Base-by-base conservation (phyloP, 305 asterid species). In the Fraxinus ornus region DNA sequence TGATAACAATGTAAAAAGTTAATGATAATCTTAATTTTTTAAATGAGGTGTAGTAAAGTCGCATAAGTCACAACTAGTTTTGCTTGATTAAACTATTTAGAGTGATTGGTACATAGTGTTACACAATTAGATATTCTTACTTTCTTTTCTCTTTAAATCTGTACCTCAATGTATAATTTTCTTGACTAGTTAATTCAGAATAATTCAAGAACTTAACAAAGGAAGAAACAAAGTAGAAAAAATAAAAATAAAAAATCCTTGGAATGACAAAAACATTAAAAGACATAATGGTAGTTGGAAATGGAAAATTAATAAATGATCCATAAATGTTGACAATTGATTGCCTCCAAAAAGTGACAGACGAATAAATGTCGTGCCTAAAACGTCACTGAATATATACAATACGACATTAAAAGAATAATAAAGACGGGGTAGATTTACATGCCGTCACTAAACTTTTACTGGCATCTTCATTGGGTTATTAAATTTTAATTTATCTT, bases 291-390 rank as follows among this genome's bases (percentile, higher is more conserved):
- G 3, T 22, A 76, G 79, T 80, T 82, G 64, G 81, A 76, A 62
- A 49, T n/a, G 26, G 66, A 76, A 28, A 41, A 60, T 68, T 10
- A 66, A 62, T 24, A 17, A 72, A 62, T 62, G 44, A 37, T 76
- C 24, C 57, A 62, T 75, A 62, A 75, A 41, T 62, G 81, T 41
- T 30, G 37, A 28, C 77, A 4, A 60, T 3, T 21, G 41, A 81
- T 57, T 75, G 52, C 84, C 44, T 41, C 76, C 78, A 68, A 28
- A 36, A 35, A 33, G 22, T 77, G 75, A 82, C 78, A 77, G 85
- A 28, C 78, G 35, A 28, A 66, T 21, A 66, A 22, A 76, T 10
- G 7, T 19, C 6, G 24, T 36, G 52, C 21, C 30, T 37, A 2
- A n/a, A 19, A 22, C 70, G 70, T 7, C 60, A 49, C 21, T 15